phyloP scores from a whole-genome alignment of 495 filamentous ascomycete genomes.

The Penicillium bovifimosum region DNA sequence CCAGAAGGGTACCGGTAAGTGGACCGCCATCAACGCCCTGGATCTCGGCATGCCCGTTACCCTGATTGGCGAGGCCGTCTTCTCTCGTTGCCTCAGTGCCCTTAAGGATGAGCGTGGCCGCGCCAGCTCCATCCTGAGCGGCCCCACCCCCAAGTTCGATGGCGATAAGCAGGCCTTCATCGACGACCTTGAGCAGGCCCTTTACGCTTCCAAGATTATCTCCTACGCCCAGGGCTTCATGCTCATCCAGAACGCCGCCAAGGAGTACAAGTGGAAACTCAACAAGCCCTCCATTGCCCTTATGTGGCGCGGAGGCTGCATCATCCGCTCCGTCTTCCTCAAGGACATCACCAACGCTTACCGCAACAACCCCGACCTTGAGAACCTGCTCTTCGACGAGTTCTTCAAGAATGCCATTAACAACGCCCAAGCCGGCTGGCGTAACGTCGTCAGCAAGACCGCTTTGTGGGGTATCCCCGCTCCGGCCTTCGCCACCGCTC shows the following conservation, averaged over 20 bases:
- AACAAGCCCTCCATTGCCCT: constrained; percentile 99
- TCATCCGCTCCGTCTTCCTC: constrained; percentile 99
- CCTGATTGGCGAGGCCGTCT: constrained; percentile 94
- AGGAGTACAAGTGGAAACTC: constrained; percentile 94
- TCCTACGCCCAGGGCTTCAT: constrained; percentile 99
- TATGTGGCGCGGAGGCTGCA: constrained; percentile 99
- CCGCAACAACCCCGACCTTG: constrained; percentile 87
- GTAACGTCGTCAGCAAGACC: constrained; percentile 86
- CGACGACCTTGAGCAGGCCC: constrained; percentile 94
- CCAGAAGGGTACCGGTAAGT: constrained; percentile 99
- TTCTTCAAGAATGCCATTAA: constrained; percentile 99
- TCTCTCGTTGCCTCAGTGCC: constrained; percentile 87
- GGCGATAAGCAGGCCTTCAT: constrained; percentile 91
- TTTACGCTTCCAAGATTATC: constrained; percentile 99
- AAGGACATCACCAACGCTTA: constrained; percentile 98
- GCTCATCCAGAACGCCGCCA: constrained; percentile 98
- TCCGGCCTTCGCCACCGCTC: constrained; percentile 91
- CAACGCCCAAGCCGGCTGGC: constrained; percentile 92
- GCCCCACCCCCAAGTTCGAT: constrained; percentile 71
- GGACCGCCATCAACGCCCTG: constrained; percentile 98
- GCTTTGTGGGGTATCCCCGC: constrained; percentile 91
- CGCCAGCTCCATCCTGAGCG: constrained; percentile 72
- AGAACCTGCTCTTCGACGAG: constrained; percentile 97
- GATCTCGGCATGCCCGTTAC: constrained; percentile 99
- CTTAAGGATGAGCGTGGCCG: constrained; percentile 89